phyloP scores from a whole-genome alignment of 495 filamentous ascomycete species.

The Jackrogersella multiformis region DNA sequence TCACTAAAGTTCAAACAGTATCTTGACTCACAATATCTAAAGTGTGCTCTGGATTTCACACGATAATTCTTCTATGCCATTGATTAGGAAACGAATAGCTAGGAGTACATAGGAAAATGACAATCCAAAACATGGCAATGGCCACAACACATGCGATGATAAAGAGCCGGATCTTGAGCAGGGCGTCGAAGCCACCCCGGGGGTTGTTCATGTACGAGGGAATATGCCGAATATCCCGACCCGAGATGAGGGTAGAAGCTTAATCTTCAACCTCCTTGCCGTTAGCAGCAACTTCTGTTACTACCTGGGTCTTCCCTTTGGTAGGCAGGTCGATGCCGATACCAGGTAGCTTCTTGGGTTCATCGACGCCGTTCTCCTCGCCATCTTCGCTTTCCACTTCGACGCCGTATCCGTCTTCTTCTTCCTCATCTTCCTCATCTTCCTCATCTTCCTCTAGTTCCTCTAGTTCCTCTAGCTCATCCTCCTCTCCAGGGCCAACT shows the following conservation, averaged over 20 bases:
- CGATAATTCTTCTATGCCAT: conserved; percentile 30
- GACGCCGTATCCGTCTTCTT: conserved; percentile 46
- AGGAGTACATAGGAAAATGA: conserved; percentile 16
- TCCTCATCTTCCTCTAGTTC: conserved; percentile 51
- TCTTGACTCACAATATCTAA: conserved; percentile 9
- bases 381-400: conserved; percentile 52
- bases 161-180: not conserved
- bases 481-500: conserved; percentile 38
- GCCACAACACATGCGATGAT: not conserved
- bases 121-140: not conserved
- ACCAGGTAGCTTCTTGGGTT: conserved; percentile 49
- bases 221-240: not conserved
- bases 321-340: conserved; percentile 46
- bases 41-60: conserved; percentile 24
- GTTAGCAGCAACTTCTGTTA: conserved; percentile 29
- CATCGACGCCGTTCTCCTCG: conserved; percentile 44
- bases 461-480: conserved; percentile 48
- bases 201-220: too few relatives aligned
- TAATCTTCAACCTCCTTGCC: conserved; percentile 34
- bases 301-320: conserved; percentile 50
- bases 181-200: not conserved
- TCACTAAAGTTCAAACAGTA: conserved; percentile 6
- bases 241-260: not conserved
- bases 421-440: conserved; percentile 47
- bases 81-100: conserved; percentile 18